phyloP scores from a whole-genome alignment of 441 rosid genomes.

The Erodium trifolium region DNA sequence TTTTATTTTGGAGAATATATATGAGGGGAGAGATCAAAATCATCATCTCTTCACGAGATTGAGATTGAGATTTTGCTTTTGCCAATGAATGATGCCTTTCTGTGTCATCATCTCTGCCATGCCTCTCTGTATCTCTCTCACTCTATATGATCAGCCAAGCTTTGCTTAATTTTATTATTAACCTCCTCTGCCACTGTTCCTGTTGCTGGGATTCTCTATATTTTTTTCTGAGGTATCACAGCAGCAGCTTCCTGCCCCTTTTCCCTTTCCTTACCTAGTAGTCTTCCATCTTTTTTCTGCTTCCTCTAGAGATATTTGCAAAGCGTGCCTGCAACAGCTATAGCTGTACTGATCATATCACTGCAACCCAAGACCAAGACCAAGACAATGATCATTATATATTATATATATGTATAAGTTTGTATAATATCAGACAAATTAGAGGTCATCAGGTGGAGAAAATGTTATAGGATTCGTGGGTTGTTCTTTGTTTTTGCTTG shows the following conservation, averaged over 20 bases:
- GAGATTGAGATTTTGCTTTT: not conserved
- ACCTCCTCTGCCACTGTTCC: not conserved
- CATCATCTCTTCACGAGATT: not conserved
- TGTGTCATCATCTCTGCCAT: not conserved
- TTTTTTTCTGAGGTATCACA: not conserved
- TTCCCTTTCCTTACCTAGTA: not conserved
- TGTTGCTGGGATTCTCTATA: slow-evolving; percentile 2
- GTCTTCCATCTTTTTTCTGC: not conserved
- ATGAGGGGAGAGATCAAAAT: not conserved
- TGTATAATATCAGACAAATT: too few species aligned
- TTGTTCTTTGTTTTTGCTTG: too few species aligned
- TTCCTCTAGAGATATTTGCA: not conserved
- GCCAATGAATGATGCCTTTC: not conserved
- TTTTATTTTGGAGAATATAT: not conserved
- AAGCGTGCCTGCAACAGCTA: slow-evolving; percentile 2
- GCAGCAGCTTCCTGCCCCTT: not conserved
- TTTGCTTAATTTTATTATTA: not conserved
- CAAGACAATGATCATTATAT: too few species aligned
- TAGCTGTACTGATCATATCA: not conserved
- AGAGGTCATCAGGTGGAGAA: too few species aligned
- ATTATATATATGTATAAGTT: too few species aligned
- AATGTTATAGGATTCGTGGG: not conserved
- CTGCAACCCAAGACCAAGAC: not conserved
- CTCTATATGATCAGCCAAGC: not conserved
- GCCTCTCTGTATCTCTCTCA: not conserved